A percentile compares a stretch with the other conserved stretches of the same genome.
Evolutionary conservation across 148 eudicot species (phyloP).

Genomic region (Fagopyrum esculentum): DNA sequence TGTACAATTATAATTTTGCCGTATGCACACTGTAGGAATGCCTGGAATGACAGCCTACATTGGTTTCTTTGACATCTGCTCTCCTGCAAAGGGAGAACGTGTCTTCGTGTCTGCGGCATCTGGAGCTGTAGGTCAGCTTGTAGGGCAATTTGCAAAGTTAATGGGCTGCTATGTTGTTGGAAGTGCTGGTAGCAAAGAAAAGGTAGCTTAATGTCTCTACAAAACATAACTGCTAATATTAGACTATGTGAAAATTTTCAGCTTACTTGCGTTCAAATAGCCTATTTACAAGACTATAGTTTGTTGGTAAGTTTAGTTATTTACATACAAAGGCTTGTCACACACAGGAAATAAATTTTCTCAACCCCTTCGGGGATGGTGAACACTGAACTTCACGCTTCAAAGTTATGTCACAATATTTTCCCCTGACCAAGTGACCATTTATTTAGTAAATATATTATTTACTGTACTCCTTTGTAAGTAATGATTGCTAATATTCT

Average conservation of each 20-base stretch:
- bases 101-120: constrained; percentile 27
- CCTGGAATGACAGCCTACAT: constrained; percentile 36
- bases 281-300: neutral
- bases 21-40: constrained; percentile 17
- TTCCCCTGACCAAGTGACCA: neutral
- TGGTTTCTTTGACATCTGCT: constrained; percentile 30
- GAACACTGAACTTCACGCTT: neutral
- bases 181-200: constrained; percentile 40
- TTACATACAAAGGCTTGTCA: neutral
- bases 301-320: neutral
- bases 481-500: neutral
- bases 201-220: constrained; percentile 15
- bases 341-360: neutral
- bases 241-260: neutral
- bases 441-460: neutral
- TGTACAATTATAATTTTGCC: neutral
- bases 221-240: neutral
- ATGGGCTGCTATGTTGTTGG: constrained; percentile 44
- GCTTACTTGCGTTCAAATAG: neutral
- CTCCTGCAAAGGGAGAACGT: constrained; percentile 28
- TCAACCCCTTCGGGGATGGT: neutral
- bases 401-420: neutral
- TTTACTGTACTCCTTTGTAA: neutral
- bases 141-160: constrained; percentile 37
- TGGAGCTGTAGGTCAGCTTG: constrained; percentile 42